A percentile compares a stretch with the other conserved stretches of the same genome.
Conservation (phyloP, 768 basidiomycete genomes). For the Gautieria morchelliformis region DNA sequence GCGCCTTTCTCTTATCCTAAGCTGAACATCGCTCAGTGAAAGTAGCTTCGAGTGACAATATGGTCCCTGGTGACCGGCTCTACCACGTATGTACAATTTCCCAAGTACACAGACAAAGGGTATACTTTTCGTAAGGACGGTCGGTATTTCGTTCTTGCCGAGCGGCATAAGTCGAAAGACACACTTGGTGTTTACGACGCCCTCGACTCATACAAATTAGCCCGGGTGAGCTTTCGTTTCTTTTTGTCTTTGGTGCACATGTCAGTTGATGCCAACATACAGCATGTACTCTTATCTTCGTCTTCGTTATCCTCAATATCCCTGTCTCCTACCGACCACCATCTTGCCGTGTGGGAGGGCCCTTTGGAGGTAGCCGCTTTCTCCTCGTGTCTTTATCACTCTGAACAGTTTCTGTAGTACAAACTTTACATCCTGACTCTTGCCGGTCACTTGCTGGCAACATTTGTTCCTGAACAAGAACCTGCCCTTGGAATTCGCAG, state of each 20-base stretch:
- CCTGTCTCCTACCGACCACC: constrained; percentile 66
- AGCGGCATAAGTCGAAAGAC: constrained; percentile 86
- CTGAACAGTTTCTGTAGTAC: constrained; percentile 37
- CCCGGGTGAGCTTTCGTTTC: constrained; percentile 41
- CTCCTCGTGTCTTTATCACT: not conserved
- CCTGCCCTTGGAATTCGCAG: constrained; percentile 76
- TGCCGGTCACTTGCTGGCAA: constrained; percentile 50
- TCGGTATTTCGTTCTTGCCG: constrained; percentile 77
- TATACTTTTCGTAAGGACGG: constrained; percentile 74
- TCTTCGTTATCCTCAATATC: constrained; percentile 58
- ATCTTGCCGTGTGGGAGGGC: constrained; percentile 78
- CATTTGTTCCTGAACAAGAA: constrained; percentile 65
- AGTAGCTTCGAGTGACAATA: constrained; percentile 73
- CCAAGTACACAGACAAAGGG: constrained; percentile 71
- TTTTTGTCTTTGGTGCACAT: not conserved
- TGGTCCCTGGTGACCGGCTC: constrained; percentile 72
- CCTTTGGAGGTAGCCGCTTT: constrained; percentile 58
- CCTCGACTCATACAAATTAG: constrained; percentile 55
- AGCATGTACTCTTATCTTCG: constrained; percentile 84
- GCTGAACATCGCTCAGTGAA: constrained; percentile 3
- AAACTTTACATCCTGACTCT: constrained; percentile 65
- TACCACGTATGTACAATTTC: constrained; percentile 80
- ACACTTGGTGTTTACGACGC: constrained; percentile 79
- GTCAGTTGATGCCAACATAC: constrained; percentile 6
- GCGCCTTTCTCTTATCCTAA: constrained; percentile 23